phyloP scores from a whole-genome alignment of 2,329 filamentous ascomycete genomes.

The Phialemonium atrogriseum region DNA sequence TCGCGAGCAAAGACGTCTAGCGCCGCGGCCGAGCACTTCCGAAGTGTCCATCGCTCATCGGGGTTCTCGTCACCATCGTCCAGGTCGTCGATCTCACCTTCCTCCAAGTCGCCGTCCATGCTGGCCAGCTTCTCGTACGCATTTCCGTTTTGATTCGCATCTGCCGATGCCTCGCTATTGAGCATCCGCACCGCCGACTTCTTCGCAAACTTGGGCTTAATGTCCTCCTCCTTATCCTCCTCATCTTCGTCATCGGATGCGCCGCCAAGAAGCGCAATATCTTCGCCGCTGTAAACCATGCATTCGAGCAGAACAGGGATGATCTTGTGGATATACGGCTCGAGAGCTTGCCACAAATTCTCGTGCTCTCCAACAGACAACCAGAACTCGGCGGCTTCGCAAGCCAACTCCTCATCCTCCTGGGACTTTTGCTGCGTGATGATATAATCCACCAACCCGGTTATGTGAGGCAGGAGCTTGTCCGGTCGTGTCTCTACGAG shows the following conservation, averaged over 20 bases:
- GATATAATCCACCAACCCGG: slow-evolving; percentile 86
- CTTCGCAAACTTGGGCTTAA: slow-evolving; percentile 87
- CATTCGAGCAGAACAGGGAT: slow-evolving; percentile 85
- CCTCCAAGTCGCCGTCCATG: slow-evolving; percentile 71
- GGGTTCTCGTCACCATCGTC: slow-evolving; percentile 73
- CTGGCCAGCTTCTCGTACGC: slow-evolving; percentile 44
- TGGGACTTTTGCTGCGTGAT: slow-evolving; percentile 78
- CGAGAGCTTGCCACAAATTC: slow-evolving; percentile 65
- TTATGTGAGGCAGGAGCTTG: slow-evolving; percentile 81
- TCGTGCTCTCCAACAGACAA: slow-evolving; percentile 85
- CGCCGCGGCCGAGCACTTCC: slow-evolving; percentile 94
- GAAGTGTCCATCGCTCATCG: slow-evolving; percentile 88
- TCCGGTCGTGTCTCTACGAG: slow-evolving; percentile 86
- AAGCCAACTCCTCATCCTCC: slow-evolving; percentile 80
- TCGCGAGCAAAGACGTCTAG: slow-evolving; percentile 89
- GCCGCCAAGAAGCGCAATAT: slow-evolving; percentile 75
- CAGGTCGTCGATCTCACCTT: slow-evolving; percentile 75
- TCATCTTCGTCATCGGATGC: slow-evolving; percentile 85
- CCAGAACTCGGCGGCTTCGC: slow-evolving; percentile 97
- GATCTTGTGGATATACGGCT: slow-evolving; percentile 72
- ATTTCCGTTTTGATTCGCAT: slow-evolving; percentile 44
- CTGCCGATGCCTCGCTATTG: slow-evolving; percentile 43
- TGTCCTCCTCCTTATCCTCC: slow-evolving; percentile 83
- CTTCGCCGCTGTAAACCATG: slow-evolving; percentile 95
- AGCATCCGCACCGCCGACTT: slow-evolving; percentile 49